Conservation (phyloP, 129 eudicot genomes). For the Saussurea involucrata region DNA sequence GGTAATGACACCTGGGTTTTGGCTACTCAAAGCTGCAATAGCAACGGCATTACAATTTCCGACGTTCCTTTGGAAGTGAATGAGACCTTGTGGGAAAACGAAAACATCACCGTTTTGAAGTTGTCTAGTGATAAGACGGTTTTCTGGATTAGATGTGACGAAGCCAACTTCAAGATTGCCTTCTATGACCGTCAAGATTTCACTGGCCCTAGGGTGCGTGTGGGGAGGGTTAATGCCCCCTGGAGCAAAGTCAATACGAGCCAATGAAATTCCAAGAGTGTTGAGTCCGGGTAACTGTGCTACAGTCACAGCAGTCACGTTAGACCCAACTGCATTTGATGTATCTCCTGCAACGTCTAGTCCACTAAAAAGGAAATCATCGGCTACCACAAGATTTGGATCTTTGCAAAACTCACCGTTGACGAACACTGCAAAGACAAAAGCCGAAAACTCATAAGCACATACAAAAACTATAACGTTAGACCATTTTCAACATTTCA, state of each 20-base stretch:
- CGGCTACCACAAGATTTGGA: neutral
- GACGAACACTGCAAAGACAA: slow-evolving; percentile 2
- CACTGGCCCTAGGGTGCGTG: slow-evolving; percentile 27
- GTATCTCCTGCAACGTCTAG: slow-evolving; percentile 20
- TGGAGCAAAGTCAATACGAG: slow-evolving; percentile 23
- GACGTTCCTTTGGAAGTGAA: slow-evolving; percentile 31
- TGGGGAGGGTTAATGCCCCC: slow-evolving; percentile 30
- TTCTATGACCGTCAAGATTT: slow-evolving; percentile 26
- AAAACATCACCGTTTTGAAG: slow-evolving; percentile 36
- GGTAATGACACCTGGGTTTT: slow-evolving; percentile 35
- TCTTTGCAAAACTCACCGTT: slow-evolving; percentile 16
- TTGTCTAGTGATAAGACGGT: slow-evolving; percentile 13
- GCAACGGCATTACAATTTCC: slow-evolving; percentile 26
- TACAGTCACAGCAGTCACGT: slow-evolving; percentile 24
- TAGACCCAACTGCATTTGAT: slow-evolving; percentile 20
- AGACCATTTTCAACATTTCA: neutral
- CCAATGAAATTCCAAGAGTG: slow-evolving; percentile 34
- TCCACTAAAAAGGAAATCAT: slow-evolving; percentile 25
- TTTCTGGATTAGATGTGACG: slow-evolving; percentile 31
- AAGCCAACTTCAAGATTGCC: slow-evolving; percentile 34
- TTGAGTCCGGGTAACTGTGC: slow-evolving; percentile 28
- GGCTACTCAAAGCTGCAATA: slow-evolving; percentile 40
- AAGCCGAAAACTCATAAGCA: neutral
- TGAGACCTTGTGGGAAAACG: slow-evolving; percentile 36
- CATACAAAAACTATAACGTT: neutral